Conservation (phyloP, 2,329 filamentous ascomycete species). For the Penicillium sp. region DNA sequence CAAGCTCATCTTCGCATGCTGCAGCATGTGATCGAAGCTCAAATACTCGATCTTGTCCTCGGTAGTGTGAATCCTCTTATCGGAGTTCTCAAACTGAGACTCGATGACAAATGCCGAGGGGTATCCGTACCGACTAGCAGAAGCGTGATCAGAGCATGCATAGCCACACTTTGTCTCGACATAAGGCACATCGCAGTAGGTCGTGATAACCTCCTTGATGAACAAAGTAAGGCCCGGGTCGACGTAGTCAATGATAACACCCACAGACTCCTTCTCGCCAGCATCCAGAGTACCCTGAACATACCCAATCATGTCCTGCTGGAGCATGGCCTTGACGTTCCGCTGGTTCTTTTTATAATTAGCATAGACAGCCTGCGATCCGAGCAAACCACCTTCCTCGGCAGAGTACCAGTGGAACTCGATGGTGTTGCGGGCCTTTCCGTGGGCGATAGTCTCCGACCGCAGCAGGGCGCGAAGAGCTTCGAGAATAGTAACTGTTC, state of each 20-base stretch:
- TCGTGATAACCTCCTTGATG: conserved; percentile 82
- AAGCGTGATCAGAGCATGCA: conserved; percentile 71
- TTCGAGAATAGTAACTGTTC: conserved; percentile 92
- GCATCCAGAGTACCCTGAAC: conserved; percentile 78
- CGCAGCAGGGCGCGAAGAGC: conserved; percentile 77
- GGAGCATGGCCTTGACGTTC: conserved; percentile 91
- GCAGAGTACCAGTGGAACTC: conserved; percentile 98
- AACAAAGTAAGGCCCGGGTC: conserved; percentile 79
- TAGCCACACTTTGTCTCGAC: conserved; percentile 87
- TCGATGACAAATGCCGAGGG: conserved; percentile 65
- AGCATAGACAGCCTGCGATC: conserved; percentile 85
- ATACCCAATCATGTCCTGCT: conserved; percentile 97
- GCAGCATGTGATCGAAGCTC: conserved; percentile 85
- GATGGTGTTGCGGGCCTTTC: conserved; percentile 77
- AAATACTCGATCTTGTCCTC: conserved; percentile 69
- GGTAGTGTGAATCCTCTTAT: conserved; percentile 71
- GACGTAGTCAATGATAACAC: conserved; percentile 90
- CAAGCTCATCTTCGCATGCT: conserved; percentile 82
- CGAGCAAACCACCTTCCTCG: conserved; percentile 82
- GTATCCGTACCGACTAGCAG: conserved; percentile 64
- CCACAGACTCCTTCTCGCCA: conserved; percentile 78
- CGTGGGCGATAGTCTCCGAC: conserved; percentile 66
- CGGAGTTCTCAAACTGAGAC: conserved; percentile 57
- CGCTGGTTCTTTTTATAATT: conserved; percentile 70
- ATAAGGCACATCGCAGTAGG: conserved; percentile 85